Conservation (phyloP, 2,329 filamentous ascomycete genomes). For the Exophiala sideris region DNA sequence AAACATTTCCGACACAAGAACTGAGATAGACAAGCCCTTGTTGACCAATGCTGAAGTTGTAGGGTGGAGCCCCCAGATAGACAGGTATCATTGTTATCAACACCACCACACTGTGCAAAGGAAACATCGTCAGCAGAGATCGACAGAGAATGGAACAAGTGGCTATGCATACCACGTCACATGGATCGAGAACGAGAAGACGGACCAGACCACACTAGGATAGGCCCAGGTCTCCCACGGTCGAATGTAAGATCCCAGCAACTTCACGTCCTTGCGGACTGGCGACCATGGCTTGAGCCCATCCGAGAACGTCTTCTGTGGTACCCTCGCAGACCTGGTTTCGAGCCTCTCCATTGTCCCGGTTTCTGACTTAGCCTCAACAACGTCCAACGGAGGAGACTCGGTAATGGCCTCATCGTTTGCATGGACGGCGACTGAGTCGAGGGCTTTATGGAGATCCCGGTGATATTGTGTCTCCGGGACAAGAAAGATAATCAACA, state of each 20-base stretch:
- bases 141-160: too few relatives aligned
- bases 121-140: too few relatives aligned
- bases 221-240: constrained; percentile 5
- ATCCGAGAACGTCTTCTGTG: not conserved
- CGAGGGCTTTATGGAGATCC: constrained; percentile 20
- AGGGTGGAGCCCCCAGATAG: constrained; percentile 16
- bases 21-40: constrained; percentile 52
- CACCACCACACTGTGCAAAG: not conserved
- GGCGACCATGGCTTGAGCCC: not conserved
- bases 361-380: not conserved
- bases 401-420: not conserved
- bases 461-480: constrained; percentile 36
- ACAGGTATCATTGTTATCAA: not conserved
- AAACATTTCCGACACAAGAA: constrained; percentile 46
- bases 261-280: not conserved
- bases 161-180: not conserved
- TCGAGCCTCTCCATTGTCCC: too few relatives aligned
- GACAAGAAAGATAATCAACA: constrained; percentile 34
- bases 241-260: not conserved
- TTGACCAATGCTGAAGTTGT: constrained; percentile 34
- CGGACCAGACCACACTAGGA: constrained; percentile 2
- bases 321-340: too few relatives aligned
- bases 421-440: not conserved
- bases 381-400: too few relatives aligned
- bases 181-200: constrained; percentile 8